Evolutionary conservation across 139 green algal species (phyloP).

Genomic region (Chlamydomonas sp.): DNA sequence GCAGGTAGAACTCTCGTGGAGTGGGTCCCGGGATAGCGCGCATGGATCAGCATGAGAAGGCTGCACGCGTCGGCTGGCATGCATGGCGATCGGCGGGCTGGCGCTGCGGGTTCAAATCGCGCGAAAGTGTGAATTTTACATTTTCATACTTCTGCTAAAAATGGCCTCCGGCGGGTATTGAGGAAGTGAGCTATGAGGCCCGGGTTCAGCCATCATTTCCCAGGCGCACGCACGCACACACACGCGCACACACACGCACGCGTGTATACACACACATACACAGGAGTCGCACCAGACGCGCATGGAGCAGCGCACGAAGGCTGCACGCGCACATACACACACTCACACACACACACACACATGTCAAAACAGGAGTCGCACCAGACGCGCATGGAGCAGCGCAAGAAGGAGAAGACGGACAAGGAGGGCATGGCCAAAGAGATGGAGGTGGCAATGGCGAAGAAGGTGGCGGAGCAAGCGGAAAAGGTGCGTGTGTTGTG

Average conservation of each 20-base stretch:
- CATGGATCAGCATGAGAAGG: too few species aligned
- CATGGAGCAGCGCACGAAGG: not conserved
- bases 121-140: too few species aligned
- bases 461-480: conserved; percentile 36
- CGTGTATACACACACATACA: not conserved
- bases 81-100: too few species aligned
- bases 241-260: conserved; percentile 9
- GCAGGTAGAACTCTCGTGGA: too few species aligned
- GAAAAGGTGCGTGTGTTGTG: too few species aligned
- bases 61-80: too few species aligned
- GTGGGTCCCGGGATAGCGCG: too few species aligned
- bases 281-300: not conserved
- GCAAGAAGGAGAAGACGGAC: conserved; percentile 62
- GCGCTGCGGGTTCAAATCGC: too few species aligned
- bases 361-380: conserved; percentile 25
- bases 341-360: conserved; percentile 51
- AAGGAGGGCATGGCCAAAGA: conserved; percentile 75
- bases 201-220: too few species aligned
- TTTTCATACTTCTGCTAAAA: not conserved
- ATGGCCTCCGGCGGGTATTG: not conserved
- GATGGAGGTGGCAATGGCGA: conserved; percentile 45
- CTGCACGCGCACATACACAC: not conserved
- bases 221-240: conserved; percentile 10
- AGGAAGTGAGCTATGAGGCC: too few species aligned
- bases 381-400: conserved; percentile 40